Evolutionary conservation across 192 early-diverging fungal genomes (phyloP).

Genomic region (Jimgerdemannia flammicorona): DNA sequence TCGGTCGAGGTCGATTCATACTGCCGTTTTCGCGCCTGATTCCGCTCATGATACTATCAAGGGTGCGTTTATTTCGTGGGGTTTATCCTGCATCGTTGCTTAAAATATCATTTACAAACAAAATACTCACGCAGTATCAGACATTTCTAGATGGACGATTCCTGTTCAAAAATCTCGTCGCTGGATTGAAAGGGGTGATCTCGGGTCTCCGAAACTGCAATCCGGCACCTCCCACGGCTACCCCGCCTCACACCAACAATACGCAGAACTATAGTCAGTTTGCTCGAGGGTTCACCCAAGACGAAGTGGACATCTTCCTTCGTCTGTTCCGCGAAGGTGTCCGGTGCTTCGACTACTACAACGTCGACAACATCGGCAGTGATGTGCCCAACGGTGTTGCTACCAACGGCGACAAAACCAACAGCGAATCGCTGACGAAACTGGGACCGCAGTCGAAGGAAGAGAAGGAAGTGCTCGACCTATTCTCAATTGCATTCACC

Average conservation of each 20-base stretch:
- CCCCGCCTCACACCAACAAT: conserved; percentile 17
- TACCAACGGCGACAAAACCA: conserved; percentile 22
- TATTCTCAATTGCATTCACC: conserved; percentile 84
- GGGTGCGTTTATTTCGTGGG: conserved; percentile 37
- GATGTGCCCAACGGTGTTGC: conserved; percentile 21
- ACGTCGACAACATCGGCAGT: conserved; percentile 57
- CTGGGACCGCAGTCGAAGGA: conserved; percentile 69
- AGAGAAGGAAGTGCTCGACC: conserved; percentile 90
- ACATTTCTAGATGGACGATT: conserved; percentile 70
- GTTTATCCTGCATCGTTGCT: conserved; percentile 1
- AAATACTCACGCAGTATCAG: background rate
- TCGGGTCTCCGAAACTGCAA: conserved; percentile 70
- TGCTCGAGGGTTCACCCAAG: conserved; percentile 62
- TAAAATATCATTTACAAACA: background rate
- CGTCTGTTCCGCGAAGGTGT: conserved; percentile 73
- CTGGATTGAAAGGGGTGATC: conserved; percentile 80
- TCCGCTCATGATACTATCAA: conserved; percentile 66
- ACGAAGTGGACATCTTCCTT: conserved; percentile 71
- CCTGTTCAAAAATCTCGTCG: conserved; percentile 87
- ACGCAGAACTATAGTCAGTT: conserved; percentile 39
- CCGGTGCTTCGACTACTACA: conserved; percentile 81
- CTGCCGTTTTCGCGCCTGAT: conserved; percentile 35
- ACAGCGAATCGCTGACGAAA: conserved; percentile 29
- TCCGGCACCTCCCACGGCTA: conserved; percentile 41
- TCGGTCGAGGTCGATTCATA: conserved; percentile 49